Percentiles rank a stretch among this genome's conserved stretches.
Evolutionary conservation across 2,329 filamentous ascomycete genomes (phyloP).

Genomic region (Fusarium irregulare): DNA sequence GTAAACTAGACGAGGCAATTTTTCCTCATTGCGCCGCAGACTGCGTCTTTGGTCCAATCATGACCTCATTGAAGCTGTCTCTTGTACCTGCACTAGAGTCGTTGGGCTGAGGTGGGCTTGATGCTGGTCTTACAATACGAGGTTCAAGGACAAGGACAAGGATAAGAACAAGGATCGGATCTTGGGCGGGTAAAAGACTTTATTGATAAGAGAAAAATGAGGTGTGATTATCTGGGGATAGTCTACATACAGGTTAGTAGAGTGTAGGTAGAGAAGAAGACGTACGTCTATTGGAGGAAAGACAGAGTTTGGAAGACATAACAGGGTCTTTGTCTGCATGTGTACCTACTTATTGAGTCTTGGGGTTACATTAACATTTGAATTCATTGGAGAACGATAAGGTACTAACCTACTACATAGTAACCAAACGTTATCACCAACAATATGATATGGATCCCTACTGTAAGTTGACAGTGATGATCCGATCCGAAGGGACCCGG

Average conservation of each 20-base stretch:
- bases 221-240: conserved; percentile 4
- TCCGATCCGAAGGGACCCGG: conserved; percentile 3
- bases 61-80: conserved; percentile 28
- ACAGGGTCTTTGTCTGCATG: background rate
- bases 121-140: conserved; percentile 24
- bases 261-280: background rate
- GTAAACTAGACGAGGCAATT: conserved; percentile 27
- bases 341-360: background rate
- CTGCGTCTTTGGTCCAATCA: conserved; percentile 19
- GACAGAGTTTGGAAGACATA: too few species aligned
- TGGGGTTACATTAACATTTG: background rate
- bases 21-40: conserved; percentile 16
- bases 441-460: background rate
- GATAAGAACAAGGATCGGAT: conserved; percentile 9
- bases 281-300: background rate
- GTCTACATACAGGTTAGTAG: background rate
- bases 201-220: conserved; percentile 17
- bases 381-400: background rate
- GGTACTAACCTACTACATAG: too few species aligned
- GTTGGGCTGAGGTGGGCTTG: conserved; percentile 22
- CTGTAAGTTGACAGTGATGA: background rate
- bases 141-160: background rate
- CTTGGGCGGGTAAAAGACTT: conserved; percentile 11
- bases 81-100: conserved; percentile 30
- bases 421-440: background rate